phyloP scores from a whole-genome alignment of 768 basidiomycete genomes.

The Dentipellis fragilis region DNA sequence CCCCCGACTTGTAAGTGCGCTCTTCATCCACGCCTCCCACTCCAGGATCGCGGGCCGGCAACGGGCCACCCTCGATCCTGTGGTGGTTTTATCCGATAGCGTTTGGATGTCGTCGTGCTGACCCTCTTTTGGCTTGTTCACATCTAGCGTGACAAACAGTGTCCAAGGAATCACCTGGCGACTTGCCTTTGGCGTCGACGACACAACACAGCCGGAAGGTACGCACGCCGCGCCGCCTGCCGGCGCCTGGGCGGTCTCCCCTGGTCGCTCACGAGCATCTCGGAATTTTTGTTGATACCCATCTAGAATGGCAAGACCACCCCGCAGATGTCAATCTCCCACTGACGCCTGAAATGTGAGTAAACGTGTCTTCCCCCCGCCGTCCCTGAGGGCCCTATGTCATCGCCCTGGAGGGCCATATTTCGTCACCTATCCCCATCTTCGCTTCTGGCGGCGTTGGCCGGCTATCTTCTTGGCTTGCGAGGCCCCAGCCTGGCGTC shows the following conservation, averaged over 20 bases:
- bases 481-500: not conserved
- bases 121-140: not conserved
- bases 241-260: not conserved
- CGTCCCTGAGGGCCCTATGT: not conserved
- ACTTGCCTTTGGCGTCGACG: slow-evolving; percentile 46
- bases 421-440: not conserved
- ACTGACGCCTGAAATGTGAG: slow-evolving; percentile 39
- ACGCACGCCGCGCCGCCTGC: slow-evolving; percentile 3
- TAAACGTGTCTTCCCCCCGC: not conserved
- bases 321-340: slow-evolving; percentile 43
- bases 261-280: not conserved
- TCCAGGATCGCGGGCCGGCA: no score
- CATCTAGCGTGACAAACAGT: slow-evolving; percentile 37
- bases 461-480: not conserved
- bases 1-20: slow-evolving; percentile 46
- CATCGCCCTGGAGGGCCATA: not conserved
- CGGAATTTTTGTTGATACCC: not conserved
- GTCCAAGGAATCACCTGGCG: slow-evolving; percentile 58
- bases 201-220: slow-evolving; percentile 48
- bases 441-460: not conserved
- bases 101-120: not conserved
- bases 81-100: slow-evolving; percentile 1
- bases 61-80: not conserved
- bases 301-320: slow-evolving; percentile 49
- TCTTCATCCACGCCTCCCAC: not conserved